A percentile compares a stretch with the other conserved stretches of the same genome.
These are phyloP conservation scores for Pseudogymnoascus sp. DNA, from an alignment of 2,329 filamentous ascomycete genomes.

Conservation along the genomic window DNA sequence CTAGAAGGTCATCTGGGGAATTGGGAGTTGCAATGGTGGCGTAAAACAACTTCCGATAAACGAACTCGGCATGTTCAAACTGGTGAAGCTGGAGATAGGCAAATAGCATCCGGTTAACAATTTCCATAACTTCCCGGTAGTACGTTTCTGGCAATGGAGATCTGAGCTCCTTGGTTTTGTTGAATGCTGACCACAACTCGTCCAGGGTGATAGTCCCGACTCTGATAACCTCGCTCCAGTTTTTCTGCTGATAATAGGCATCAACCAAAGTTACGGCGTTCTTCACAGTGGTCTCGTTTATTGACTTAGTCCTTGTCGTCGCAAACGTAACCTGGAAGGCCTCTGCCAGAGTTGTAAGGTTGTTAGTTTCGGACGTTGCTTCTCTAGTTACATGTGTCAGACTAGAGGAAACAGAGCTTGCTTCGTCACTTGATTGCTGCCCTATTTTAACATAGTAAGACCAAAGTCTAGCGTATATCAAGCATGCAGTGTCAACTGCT, in stretches of 20 bases:
- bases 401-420: constrained; percentile 11
- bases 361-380: constrained; percentile 9
- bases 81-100: constrained; percentile 14
- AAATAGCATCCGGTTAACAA: constrained; percentile 9
- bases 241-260: constrained; percentile 14
- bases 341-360: constrained; percentile 11
- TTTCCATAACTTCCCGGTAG: constrained; percentile 9
- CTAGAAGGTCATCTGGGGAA: constrained; percentile 14
- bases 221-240: constrained; percentile 15
- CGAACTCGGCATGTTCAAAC: constrained; percentile 13
- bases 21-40: constrained; percentile 12
- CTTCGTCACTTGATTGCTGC: constrained; percentile 12
- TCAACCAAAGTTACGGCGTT: constrained; percentile 12
- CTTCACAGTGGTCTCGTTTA: constrained; percentile 12
- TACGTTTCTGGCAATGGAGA: constrained; percentile 11
- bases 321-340: constrained; percentile 14
- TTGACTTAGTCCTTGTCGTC: constrained; percentile 11
- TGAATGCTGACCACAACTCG: constrained; percentile 15
- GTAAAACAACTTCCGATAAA: constrained; percentile 15
- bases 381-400: constrained; percentile 11
- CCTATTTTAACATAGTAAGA: constrained; percentile 15
- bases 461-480: constrained; percentile 12
- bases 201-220: constrained; percentile 12
- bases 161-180: constrained; percentile 10
- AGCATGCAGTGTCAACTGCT: background rate